These are phyloP conservation scores for Solanum paucissectum DNA, from an alignment of 257 asterid genomes.

Conservation along the genomic window DNA sequence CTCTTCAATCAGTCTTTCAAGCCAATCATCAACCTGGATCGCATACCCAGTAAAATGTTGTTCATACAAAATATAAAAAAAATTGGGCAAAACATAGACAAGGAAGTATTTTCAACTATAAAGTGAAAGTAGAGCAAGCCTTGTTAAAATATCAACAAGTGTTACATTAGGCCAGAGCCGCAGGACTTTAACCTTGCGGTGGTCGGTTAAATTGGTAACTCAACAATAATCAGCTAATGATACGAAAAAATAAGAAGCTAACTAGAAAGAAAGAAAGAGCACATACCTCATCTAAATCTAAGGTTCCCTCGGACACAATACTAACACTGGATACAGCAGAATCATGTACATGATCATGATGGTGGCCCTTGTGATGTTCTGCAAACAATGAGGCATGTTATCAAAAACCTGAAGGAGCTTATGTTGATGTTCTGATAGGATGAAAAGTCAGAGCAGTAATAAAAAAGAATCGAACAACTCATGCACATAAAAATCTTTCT, in stretches of 20 bases:
- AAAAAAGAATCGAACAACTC: background rate
- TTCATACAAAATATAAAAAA: background rate
- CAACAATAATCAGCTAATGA: background rate
- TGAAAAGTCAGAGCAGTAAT: background rate
- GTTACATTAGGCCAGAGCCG: background rate
- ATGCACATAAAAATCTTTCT: background rate
- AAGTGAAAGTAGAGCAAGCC: background rate
- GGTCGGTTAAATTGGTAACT: background rate
- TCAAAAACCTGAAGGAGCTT: background rate
- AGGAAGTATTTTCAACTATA: background rate
- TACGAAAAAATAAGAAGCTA: background rate
- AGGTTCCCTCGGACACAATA: conserved; percentile 79
- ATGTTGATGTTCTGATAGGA: background rate
- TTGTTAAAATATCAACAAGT: background rate
- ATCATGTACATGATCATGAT: conserved; percentile 67
- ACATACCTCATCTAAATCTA: conserved; percentile 85
- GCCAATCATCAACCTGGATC: conserved; percentile 88
- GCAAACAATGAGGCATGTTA: background rate
- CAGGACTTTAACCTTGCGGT: background rate
- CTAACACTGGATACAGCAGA: conserved; percentile 90
- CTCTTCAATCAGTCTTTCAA: conserved; percentile 77
- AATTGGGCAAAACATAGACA: background rate
- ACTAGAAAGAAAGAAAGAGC: conserved; percentile 1
- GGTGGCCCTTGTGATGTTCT: conserved; percentile 68
- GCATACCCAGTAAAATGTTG: background rate